A percentile compares a stretch with the other conserved stretches of the same genome.
phyloP scores from a whole-genome alignment of 1,284 basidiomycete species.

The Leccinum subrobustum region DNA sequence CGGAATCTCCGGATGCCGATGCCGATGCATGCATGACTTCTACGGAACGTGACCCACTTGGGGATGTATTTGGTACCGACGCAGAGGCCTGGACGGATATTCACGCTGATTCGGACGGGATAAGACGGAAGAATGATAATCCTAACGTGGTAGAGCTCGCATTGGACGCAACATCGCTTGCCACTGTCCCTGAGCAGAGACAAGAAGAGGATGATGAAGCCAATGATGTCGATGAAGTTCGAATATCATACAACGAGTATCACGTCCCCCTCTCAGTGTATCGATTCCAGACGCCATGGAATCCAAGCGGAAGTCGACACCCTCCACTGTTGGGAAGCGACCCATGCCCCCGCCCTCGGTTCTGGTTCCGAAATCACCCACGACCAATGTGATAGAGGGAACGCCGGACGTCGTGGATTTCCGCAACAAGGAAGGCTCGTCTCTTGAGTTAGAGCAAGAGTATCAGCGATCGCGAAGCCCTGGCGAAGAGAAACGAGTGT shows the following conservation, averaged over 20 bases:
- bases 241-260: constrained; percentile 44
- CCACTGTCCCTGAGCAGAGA: constrained; percentile 37
- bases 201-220: constrained; percentile 28
- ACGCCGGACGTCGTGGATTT: constrained; percentile 10
- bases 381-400: constrained; percentile 18
- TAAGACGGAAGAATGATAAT: constrained; percentile 28
- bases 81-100: constrained; percentile 61
- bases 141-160: constrained; percentile 54
- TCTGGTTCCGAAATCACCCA: constrained; percentile 36
- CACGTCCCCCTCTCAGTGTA: constrained; percentile 33
- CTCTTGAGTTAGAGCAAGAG: constrained; percentile 33
- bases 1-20: constrained; percentile 31
- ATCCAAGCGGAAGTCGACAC: constrained; percentile 29
- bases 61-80: constrained; percentile 56
- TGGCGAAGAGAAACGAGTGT: constrained; percentile 57
- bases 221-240: constrained; percentile 47
- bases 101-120: constrained; percentile 33
- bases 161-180: constrained; percentile 49
- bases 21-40: constrained; percentile 19
- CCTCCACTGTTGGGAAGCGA: constrained; percentile 19
- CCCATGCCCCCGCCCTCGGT: constrained; percentile 45
- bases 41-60: constrained; percentile 41
- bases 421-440: constrained; percentile 26
- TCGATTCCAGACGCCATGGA: constrained; percentile 31
- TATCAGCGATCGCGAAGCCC: constrained; percentile 44